These are phyloP conservation scores for Colletotrichum australisinense DNA, from an alignment of 2,329 filamentous ascomycete genomes.

Conservation along the genomic window DNA sequence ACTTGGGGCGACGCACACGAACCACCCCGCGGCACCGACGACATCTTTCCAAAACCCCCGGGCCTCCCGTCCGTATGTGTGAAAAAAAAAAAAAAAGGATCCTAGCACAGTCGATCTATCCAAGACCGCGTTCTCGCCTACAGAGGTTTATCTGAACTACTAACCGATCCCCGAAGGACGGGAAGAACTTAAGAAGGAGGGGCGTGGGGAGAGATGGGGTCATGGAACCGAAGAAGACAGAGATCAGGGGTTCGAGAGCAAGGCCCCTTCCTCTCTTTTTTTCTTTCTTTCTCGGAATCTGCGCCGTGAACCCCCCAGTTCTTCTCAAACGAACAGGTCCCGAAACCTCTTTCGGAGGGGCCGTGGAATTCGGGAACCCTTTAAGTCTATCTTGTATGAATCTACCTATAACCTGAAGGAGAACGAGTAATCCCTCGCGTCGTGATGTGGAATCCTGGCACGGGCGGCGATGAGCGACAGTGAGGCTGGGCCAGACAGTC, in stretches of 20 bases:
- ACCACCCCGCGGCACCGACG: not conserved
- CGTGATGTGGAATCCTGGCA: not conserved
- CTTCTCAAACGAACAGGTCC: conserved; percentile 18
- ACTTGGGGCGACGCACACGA: not conserved
- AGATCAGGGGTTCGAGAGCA: not conserved
- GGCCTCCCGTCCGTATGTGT: not conserved
- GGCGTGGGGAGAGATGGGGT: not conserved
- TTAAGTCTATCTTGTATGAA: too few species aligned
- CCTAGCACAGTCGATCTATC: not conserved
- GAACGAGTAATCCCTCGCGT: not conserved
- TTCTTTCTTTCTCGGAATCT: conserved; percentile 3
- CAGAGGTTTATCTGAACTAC: not conserved
- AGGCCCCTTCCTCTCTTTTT: not conserved
- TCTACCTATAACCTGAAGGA: too few species aligned
- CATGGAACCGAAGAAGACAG: not conserved
- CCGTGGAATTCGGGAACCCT: too few species aligned
- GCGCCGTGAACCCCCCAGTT: conserved; percentile 4
- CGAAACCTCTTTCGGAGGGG: conserved; percentile 7
- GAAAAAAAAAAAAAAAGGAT: not conserved
- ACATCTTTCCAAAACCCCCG: not conserved
- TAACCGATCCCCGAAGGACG: too few species aligned
- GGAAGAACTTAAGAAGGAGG: not conserved
- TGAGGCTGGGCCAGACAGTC: not conserved
- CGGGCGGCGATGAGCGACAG: not conserved
- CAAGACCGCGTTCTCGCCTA: not conserved